Base-by-base conservation (phyloP, 441 rosid species). In the Populus hybrid region DNA sequence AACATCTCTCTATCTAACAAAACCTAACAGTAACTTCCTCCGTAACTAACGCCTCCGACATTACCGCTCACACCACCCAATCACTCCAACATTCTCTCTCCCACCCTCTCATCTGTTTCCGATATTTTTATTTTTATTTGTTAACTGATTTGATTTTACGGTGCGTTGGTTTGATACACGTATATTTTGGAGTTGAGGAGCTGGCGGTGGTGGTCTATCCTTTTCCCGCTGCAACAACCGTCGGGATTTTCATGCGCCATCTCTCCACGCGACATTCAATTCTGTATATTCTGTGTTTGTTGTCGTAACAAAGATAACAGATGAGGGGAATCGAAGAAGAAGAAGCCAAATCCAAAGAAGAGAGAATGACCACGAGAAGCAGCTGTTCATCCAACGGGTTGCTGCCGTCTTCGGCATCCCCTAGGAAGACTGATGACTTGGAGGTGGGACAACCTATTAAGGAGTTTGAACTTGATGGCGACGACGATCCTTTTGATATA, bases 401-500 rank as follows among this genome's bases (percentile, higher is more conserved):
- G 46, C 30, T 77, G 80, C 76, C 70, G 72, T 34, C 73, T 28
- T 40, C 70, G 46, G 70, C 77, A 16, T 75, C 77, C 9, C 73
- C 59, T 76, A 63, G 40, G 76, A 73, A 73, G 69, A 69, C 32
- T 30, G 32, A 59, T 8, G 89, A 83, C 50, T 14, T 85, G 79
- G 87, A 87, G 74, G 83, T 74, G 1, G 86, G 86, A 30, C 32
- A 30, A 10, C 40, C 69, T 23, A 81, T 32, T 5, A 76, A 74
- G 71, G 80, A 68, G 70, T 66, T 57, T 3, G 28, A 70, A n/a
- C 26, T 30, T 8, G 77, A 78, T 69, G 78, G 81, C 71, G 74
- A 73, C 4, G 83, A 80, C 20, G 90, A 87, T 88, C 97, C 97
- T 59, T 95, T 95, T 69, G 90, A 92, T 70, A 85, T 95, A 65